Percentiles rank a stretch among this genome's conserved stretches.
Conservation (phyloP, 2,329 filamentous ascomycete genomes). For the Sporothrix humicola region DNA sequence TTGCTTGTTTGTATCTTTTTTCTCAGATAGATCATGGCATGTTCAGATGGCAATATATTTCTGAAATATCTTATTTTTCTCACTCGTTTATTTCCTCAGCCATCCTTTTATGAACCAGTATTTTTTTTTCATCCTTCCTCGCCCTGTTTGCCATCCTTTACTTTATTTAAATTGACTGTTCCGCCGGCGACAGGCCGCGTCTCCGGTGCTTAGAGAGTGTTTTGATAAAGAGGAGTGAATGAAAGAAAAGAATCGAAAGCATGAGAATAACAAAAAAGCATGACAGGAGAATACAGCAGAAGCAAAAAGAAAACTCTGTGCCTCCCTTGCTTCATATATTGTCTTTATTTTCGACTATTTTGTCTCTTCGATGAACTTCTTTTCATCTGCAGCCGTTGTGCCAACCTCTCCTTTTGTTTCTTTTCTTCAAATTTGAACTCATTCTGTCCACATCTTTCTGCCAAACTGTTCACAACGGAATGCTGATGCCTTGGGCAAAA, state of each 20-base stretch:
- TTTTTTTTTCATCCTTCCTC: not conserved
- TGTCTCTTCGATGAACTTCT: not conserved
- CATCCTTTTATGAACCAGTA: not conserved
- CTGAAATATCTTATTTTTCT: not conserved
- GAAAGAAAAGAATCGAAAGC: not conserved
- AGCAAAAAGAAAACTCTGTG: not conserved
- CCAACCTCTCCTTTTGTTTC: slow-evolving; percentile 15
- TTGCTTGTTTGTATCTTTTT: not conserved
- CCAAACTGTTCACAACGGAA: not conserved
- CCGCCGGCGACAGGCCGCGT: not conserved
- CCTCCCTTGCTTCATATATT: not conserved
- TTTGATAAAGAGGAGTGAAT: not conserved
- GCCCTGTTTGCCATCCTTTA: slow-evolving; percentile 8
- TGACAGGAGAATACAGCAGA: not conserved
- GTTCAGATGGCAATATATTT: slow-evolving; percentile 5
- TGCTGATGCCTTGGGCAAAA: not conserved
- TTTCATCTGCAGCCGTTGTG: slow-evolving; percentile 5
- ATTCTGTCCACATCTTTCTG: not conserved
- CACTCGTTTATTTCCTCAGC: not conserved
- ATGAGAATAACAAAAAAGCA: no score
- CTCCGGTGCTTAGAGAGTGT: slow-evolving; percentile 16
- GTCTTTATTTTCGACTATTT: not conserved
- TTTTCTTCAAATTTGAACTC: not conserved
- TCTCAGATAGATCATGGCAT: not conserved
- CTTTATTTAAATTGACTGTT: not conserved